These are phyloP conservation scores for Spathaspora sp. DNA, from an alignment of 1,139 yeast species.

Conservation along the genomic window DNA sequence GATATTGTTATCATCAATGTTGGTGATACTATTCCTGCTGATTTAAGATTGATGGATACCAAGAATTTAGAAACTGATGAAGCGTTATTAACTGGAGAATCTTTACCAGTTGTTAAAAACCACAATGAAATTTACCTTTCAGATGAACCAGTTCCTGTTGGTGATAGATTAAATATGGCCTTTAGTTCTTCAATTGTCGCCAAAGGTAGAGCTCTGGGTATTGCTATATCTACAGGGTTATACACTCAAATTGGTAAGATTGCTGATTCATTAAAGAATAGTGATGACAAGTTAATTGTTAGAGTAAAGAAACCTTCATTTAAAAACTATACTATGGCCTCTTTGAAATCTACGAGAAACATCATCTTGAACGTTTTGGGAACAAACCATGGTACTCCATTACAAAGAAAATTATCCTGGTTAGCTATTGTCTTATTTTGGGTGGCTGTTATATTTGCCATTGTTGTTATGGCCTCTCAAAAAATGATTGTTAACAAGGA, in stretches of 20 bases:
- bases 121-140: slow-evolving; percentile 37
- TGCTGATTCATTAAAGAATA: slow-evolving; percentile 57
- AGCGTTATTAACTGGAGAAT: slow-evolving; percentile 79
- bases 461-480: slow-evolving; percentile 79
- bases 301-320: slow-evolving; percentile 22
- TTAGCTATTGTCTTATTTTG: slow-evolving; percentile 67
- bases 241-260: slow-evolving; percentile 76
- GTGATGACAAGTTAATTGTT: slow-evolving; percentile 23
- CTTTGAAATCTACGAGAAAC: slow-evolving; percentile 34
- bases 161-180: slow-evolving; percentile 75
- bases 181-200: slow-evolving; percentile 70
- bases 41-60: slow-evolving; percentile 57
- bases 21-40: slow-evolving; percentile 84
- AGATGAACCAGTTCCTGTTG: slow-evolving; percentile 56
- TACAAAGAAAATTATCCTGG: slow-evolving; percentile 65
- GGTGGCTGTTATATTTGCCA: slow-evolving; percentile 74
- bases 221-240: slow-evolving; percentile 67
- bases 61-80: slow-evolving; percentile 80
- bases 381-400: slow-evolving; percentile 73
- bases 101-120: slow-evolving; percentile 68
- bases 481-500: slow-evolving; percentile 62
- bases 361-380: slow-evolving; percentile 71
- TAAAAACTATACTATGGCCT: slow-evolving; percentile 52
- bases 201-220: slow-evolving; percentile 75
- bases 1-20: slow-evolving; percentile 65